Percentiles rank a stretch among this genome's conserved stretches.
Conservation (phyloP, 2,329 filamentous ascomycete genomes). For the Bertia moriformis region DNA sequence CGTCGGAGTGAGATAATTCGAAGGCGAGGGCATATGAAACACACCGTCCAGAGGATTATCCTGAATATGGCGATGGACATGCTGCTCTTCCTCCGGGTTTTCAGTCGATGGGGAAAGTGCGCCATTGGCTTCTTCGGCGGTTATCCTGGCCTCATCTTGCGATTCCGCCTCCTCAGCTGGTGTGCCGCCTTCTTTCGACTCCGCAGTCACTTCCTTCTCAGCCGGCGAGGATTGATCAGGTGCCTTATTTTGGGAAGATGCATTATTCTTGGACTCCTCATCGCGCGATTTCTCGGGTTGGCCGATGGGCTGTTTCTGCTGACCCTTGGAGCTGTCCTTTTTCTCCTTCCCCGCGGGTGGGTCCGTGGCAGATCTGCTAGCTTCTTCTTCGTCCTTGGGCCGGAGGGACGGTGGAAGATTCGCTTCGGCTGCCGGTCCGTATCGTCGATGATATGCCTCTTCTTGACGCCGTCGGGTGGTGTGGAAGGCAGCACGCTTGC, state of each 20-base stretch:
- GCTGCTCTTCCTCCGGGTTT: not conserved
- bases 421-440: not conserved
- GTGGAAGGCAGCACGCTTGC: not conserved
- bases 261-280: not conserved
- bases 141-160: no score
- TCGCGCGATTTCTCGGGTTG: not conserved
- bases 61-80: not conserved
- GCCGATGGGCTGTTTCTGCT: not conserved
- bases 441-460: not conserved
- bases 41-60: not conserved
- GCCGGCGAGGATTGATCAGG: not conserved
- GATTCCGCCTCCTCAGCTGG: no score
- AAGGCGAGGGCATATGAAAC: not conserved
- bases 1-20: not conserved
- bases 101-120: not conserved
- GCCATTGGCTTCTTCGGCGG: not conserved
- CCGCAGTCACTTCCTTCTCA: no score
- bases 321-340: not conserved
- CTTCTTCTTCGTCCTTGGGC: not conserved
- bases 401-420: not conserved
- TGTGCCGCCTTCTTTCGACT: no score
- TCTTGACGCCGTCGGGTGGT: not conserved
- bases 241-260: not conserved
- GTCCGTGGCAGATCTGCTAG: no score
- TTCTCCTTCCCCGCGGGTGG: no score